phyloP scores from a whole-genome alignment of 2,329 filamentous ascomycete species.

The Didymella lethalis region DNA sequence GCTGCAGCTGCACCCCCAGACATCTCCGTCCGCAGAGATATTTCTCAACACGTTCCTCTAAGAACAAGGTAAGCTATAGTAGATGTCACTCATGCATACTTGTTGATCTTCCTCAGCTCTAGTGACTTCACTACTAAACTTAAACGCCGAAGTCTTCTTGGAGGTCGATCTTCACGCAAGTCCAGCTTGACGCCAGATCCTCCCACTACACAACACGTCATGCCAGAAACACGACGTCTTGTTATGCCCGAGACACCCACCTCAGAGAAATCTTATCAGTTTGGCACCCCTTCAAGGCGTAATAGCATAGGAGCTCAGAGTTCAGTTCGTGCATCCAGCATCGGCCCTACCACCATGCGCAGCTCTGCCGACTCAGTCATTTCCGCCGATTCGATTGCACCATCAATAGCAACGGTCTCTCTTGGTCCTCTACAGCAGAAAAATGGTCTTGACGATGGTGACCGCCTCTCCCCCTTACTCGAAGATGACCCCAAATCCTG shows the following conservation, averaged over 20 bases:
- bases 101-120: conserved; percentile 33
- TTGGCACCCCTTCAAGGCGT: conserved; percentile 28
- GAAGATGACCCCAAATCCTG: conserved; percentile 64
- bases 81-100: not conserved
- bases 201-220: conserved; percentile 15
- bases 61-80: conserved; percentile 44
- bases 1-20: conserved; percentile 46
- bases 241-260: conserved; percentile 30
- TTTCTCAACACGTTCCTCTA: conserved; percentile 44
- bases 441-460: conserved; percentile 51
- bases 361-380: conserved; percentile 49
- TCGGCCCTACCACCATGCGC: conserved; percentile 34
- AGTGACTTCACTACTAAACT: conserved; percentile 33
- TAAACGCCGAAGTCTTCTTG: conserved; percentile 26
- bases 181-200: conserved; percentile 24
- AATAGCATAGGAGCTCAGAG: conserved; percentile 19
- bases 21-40: conserved; percentile 44
- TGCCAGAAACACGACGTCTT: conserved; percentile 15
- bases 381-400: conserved; percentile 46
- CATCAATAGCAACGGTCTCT: conserved; percentile 45
- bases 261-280: conserved; percentile 21
- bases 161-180: conserved; percentile 12
- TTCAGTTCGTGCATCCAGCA: conserved; percentile 27
- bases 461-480: conserved; percentile 57
- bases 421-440: conserved; percentile 56